Evolutionary conservation across 441 rosid species (phyloP).

Genomic region (Gossypium davidsonii): DNA sequence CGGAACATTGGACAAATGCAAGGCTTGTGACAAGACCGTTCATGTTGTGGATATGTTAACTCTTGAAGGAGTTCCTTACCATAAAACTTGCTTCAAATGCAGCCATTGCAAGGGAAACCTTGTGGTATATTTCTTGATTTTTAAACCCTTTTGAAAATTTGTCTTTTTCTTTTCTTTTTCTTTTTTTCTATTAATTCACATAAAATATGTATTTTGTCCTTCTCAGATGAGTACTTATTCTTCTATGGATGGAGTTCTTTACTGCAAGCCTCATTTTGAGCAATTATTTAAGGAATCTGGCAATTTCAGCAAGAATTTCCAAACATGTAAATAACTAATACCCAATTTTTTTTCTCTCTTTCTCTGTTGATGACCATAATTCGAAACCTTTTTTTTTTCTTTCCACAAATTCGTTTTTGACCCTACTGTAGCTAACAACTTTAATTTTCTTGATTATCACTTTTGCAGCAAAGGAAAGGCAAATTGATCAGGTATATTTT

Average conservation of each 20-base stretch:
- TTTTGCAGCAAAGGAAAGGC: conserved; percentile 60
- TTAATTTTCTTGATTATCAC: conserved; percentile 1
- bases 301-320: conserved; percentile 91
- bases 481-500: conserved; percentile 46
- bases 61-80: conserved; percentile 83
- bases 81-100: conserved; percentile 92
- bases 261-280: conserved; percentile 90
- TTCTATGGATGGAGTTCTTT: conserved; percentile 94
- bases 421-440: not conserved
- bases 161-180: not conserved
- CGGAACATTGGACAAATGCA: conserved; percentile 89
- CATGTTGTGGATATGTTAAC: conserved; percentile 78
- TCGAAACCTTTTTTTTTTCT: too few species aligned
- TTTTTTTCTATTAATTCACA: not conserved
- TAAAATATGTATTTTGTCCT: not conserved
- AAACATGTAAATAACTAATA: conserved; percentile 33
- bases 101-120: conserved; percentile 93
- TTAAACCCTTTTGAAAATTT: not conserved
- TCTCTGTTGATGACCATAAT: too few species aligned
- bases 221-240: conserved; percentile 87
- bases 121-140: conserved; percentile 36
- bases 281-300: conserved; percentile 96
- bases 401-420: too few species aligned
- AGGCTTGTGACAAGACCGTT: conserved; percentile 86
- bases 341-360: too few species aligned